These are phyloP conservation scores for Cordyceps tenuipes DNA, from an alignment of 2,329 filamentous ascomycete genomes.

Conservation along the genomic window DNA sequence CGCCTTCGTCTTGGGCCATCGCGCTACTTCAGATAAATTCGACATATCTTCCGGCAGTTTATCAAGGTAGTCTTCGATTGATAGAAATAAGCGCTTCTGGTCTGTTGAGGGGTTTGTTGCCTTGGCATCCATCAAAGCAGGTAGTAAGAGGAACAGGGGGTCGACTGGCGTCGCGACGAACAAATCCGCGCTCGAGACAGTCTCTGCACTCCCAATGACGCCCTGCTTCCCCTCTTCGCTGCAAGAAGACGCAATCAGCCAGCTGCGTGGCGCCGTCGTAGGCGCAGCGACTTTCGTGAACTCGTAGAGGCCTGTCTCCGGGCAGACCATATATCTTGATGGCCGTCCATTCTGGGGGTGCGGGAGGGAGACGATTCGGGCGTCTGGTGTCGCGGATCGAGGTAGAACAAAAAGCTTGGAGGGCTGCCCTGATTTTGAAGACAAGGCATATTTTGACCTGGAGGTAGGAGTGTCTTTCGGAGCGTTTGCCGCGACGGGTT, in stretches of 20 bases:
- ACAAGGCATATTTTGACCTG: constrained; percentile 31
- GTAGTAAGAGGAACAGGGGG: constrained; percentile 73
- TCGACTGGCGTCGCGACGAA: constrained; percentile 79
- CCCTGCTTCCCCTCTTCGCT: constrained; percentile 4
- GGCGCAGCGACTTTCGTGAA: constrained; percentile 51
- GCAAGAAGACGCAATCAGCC: constrained; percentile 42
- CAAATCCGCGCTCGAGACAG: constrained; percentile 64
- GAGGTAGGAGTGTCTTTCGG: constrained; percentile 22
- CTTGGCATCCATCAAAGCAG: constrained; percentile 49
- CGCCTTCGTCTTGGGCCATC: constrained; percentile 35
- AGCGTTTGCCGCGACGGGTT: constrained; percentile 21
- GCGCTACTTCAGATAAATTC: constrained; percentile 51
- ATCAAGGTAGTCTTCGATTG: constrained; percentile 65
- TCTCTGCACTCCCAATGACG: constrained; percentile 27
- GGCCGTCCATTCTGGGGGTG: constrained; percentile 49
- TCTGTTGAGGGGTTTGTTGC: constrained; percentile 33
- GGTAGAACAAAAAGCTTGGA: constrained; percentile 55
- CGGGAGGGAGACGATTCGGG: constrained; percentile 51
- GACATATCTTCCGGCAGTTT: constrained; percentile 44
- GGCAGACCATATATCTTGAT: constrained; percentile 54
- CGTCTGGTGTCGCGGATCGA: constrained; percentile 40
- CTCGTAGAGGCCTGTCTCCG: constrained; percentile 55
- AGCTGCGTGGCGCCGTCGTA: constrained; percentile 49
- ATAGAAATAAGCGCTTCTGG: constrained; percentile 56
- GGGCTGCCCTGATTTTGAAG: constrained; percentile 32